These are phyloP conservation scores for Prinsepia uniflora DNA, from an alignment of 306 rosid species.

Conservation along the genomic window DNA sequence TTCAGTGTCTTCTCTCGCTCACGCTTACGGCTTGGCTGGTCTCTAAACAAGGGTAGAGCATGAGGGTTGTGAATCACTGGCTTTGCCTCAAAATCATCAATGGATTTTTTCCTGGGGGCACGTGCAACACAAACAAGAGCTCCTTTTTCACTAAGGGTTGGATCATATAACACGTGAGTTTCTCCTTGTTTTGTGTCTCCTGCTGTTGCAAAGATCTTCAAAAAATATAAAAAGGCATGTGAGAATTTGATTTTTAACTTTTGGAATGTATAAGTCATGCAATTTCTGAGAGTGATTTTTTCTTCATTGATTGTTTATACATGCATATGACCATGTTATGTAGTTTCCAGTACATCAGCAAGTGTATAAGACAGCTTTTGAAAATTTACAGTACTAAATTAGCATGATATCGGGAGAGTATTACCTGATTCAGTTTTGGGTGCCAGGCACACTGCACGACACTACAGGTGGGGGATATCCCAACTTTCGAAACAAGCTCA, in stretches of 20 bases:
- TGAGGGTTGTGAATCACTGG: constrained; percentile 94
- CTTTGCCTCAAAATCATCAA: constrained; percentile 83
- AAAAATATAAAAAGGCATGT: constrained; percentile 7
- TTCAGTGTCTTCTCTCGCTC: constrained; percentile 76
- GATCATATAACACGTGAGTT: constrained; percentile 81
- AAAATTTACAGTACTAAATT: constrained; percentile 13
- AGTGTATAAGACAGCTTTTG: not conserved
- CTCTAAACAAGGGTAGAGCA: constrained; percentile 87
- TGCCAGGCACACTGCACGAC: constrained; percentile 93
- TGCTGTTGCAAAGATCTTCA: constrained; percentile 75
- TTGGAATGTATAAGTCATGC: constrained; percentile 14
- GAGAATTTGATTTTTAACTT: not conserved
- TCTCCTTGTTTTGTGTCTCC: constrained; percentile 96
- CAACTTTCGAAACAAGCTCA: constrained; percentile 82
- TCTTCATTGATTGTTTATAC: not conserved
- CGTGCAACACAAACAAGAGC: constrained; percentile 98
- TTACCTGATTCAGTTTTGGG: constrained; percentile 92
- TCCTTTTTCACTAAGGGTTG: constrained; percentile 83
- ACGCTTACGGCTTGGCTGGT: constrained; percentile 90
- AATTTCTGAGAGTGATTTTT: not conserved
- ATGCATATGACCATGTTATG: not conserved
- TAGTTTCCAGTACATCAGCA: not conserved
- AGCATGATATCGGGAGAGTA: constrained; percentile 8
- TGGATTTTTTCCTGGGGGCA: constrained; percentile 86
- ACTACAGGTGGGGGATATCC: constrained; percentile 81